Evolutionary conservation across 495 filamentous ascomycete species (phyloP), one percentile per base, ranked within the genome.

Genomic region (Penicillium macrosclerotiorum): DNA sequence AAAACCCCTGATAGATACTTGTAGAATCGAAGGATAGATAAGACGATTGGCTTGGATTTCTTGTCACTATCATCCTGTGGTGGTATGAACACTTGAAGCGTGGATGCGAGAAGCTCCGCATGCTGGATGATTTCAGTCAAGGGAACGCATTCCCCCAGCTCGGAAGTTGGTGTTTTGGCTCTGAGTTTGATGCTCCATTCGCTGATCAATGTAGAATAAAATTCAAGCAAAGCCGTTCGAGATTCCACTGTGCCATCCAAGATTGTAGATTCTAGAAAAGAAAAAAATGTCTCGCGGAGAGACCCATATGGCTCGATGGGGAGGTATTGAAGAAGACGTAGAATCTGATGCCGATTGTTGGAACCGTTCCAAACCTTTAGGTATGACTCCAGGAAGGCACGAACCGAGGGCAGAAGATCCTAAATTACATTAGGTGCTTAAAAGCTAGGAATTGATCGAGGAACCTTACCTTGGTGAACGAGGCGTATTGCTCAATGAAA

Each of bases 181-280:
- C 65, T 54, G 17, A 76, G 55, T 27, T 59, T 58, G 29, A 80
- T 55, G 5, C 78, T 77, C 89, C 89, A 95, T 58, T 80, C 77
- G 1, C 68, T 73, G 33, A 92, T 77, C 18, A 95, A 70, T n/a
- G 52, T 59, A 4, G 81, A 82, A 64, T 91, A 93, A 53, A 90
- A 88, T 11, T 65, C 69, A 7, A 94, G 68, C 4, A 94, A 68
- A 9, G 64, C 63, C 4, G 72, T 49, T 57, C 80, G 77, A 1
- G 79, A 80, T 18, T 59, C 44, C 5, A 73, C 33, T 2, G 67
- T 75, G 30, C 69, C 67, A 49, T 79, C 59, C 11, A 89, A 62
- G 6, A 88, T 31, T 11, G 73, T 71, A 3, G 46, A 60, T 62
- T 95, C 86, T 33, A 89, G 51, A 6, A 72, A 77, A 8, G 59